phyloP scores from a whole-genome alignment of 441 rosid genomes.

The Macaranga tanarius region DNA sequence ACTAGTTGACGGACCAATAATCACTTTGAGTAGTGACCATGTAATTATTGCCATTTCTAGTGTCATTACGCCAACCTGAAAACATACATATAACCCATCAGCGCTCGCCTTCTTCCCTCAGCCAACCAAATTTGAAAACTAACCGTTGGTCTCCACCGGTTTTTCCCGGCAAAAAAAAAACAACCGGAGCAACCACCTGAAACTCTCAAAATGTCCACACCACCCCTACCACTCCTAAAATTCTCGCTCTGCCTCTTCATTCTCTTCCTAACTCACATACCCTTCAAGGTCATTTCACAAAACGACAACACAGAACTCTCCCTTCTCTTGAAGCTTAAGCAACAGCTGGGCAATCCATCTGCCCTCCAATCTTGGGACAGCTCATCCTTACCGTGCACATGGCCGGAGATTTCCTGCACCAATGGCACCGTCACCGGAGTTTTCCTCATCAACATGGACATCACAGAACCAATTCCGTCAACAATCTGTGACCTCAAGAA shows the following conservation, averaged over 20 bases:
- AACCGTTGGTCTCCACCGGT: background rate
- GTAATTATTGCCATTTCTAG: slow-evolving; percentile 18
- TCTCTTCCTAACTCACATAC: slow-evolving; percentile 34
- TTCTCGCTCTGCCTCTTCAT: slow-evolving; percentile 15
- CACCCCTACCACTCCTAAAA: slow-evolving; percentile 24
- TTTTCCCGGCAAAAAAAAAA: slow-evolving; percentile 11
- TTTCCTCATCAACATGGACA: slow-evolving; percentile 29
- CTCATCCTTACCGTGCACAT: slow-evolving; percentile 56
- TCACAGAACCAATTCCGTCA: slow-evolving; percentile 47
- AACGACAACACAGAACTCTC: slow-evolving; percentile 38
- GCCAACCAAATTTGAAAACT: slow-evolving; percentile 11
- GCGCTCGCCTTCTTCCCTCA: background rate
- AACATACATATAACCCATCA: slow-evolving; percentile 3
- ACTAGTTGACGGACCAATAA: too few relatives aligned
- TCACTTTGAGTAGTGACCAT: background rate
- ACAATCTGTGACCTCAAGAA: slow-evolving; percentile 62
- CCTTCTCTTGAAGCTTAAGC: slow-evolving; percentile 52
- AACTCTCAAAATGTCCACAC: slow-evolving; percentile 32
- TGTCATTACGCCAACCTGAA: slow-evolving; percentile 13
- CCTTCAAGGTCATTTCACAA: slow-evolving; percentile 52
- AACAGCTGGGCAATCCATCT: slow-evolving; percentile 53
- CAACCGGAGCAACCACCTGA: background rate
- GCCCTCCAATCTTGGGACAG: slow-evolving; percentile 58
- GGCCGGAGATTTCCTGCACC: slow-evolving; percentile 54
- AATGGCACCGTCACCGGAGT: slow-evolving; percentile 43